Evolutionary conservation across 2,329 filamentous ascomycete genomes (phyloP).

Genomic region (Aureobasidium sp.): DNA sequence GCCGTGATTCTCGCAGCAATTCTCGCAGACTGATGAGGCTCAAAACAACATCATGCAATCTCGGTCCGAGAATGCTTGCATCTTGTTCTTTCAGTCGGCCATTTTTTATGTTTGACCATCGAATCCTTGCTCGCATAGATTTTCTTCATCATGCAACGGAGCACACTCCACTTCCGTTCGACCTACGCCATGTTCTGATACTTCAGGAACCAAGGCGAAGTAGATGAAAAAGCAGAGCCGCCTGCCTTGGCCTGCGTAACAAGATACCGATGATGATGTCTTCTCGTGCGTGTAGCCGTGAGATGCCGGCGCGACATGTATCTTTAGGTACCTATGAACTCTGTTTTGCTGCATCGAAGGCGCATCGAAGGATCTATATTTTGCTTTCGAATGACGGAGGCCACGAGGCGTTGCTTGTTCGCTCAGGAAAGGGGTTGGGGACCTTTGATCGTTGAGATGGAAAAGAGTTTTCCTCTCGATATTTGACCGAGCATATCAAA

Average conservation of each 20-base stretch:
- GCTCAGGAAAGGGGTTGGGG: background rate
- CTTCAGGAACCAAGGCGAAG: background rate
- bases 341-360: background rate
- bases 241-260: slow-evolving; percentile 3
- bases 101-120: background rate
- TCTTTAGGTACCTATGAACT: background rate
- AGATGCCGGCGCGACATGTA: background rate
- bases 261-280: background rate
- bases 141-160: background rate
- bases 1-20: background rate
- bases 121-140: too few species aligned
- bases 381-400: background rate
- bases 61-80: background rate
- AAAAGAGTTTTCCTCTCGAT: background rate
- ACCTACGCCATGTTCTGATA: background rate
- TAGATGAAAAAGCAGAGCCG: background rate
- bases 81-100: background rate
- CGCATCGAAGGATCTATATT: background rate
- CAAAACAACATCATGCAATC: background rate
- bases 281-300: background rate
- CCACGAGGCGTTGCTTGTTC: background rate
- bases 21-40: background rate
- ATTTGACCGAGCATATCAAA: background rate
- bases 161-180: background rate
- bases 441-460: background rate